Base-by-base conservation (phyloP, 805 yeast genomes). In the Nakazawaea ernobii region DNA sequence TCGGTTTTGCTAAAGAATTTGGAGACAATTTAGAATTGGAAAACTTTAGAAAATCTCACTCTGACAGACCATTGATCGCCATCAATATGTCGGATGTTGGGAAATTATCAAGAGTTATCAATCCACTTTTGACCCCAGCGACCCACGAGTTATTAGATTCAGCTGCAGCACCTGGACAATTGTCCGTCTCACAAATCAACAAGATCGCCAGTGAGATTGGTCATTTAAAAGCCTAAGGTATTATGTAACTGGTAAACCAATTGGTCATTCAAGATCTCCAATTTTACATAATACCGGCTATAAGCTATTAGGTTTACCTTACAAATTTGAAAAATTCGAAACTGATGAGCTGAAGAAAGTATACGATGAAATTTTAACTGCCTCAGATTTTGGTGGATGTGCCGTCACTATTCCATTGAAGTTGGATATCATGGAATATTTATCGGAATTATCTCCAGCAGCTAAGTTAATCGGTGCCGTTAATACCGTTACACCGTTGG, bases 371-470 rank as follows among this genome's bases (percentile, higher is more conserved):
- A 61, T 90, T 46, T 68, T 80, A 49, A 60, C 70, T 33, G 62
- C 63, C 15, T 64, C 77, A 13, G 59, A 68, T 8, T 85, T 94
- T 58, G 98, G 98, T 41, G 99, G 99, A n/a, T 80, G 86, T 52
- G 91, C 96, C 5, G 88, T 94, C 7, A 94, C 99, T 1, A 92
- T 92, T 60, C 99, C 99, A 4, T 71, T 92, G 60, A 94, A 94
- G 62, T 60, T 89, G 47, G 95, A 84, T 49, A 82, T 92, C 52
- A 80, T 86, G 69, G 72, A 80, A 54, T 76, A 78, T 53, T 74
- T 84, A 53, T 71, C 73, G 51, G 82, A 77, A 50, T 68, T 92
- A 37, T 76, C 89, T 7, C 84, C 78, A n/a, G 79, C 95, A 14
- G 98, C 95, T 13, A 62, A 73, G 52, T 55, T 65, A n/a, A 88